phyloP scores from a whole-genome alignment of 2,329 filamentous ascomycete species.

The Penicillium italicum region DNA sequence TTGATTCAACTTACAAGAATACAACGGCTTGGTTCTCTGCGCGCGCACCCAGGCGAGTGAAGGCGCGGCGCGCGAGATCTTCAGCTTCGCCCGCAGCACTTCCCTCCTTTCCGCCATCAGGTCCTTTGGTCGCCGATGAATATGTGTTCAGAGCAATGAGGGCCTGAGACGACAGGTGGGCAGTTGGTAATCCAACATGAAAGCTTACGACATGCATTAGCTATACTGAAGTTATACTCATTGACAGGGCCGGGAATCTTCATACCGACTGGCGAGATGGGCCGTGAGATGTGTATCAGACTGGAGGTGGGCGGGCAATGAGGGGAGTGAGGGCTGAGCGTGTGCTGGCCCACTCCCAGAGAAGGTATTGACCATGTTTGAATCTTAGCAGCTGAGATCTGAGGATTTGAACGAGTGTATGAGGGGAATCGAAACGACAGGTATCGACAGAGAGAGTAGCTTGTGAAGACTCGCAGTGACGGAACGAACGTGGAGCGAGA shows the following conservation, averaged over 20 bases:
- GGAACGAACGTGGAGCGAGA: conserved; percentile 3
- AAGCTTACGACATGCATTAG: conserved; percentile 65
- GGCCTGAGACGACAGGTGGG: conserved; percentile 84
- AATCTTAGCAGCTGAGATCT: conserved; percentile 1
- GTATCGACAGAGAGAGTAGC: neutral
- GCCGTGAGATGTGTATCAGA: conserved; percentile 52
- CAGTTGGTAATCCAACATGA: conserved; percentile 84
- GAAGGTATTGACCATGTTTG: conserved; percentile 41
- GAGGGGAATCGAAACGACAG: neutral
- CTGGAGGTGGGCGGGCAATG: conserved; percentile 68
- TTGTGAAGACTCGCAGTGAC: neutral
- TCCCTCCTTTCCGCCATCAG: conserved; percentile 86
- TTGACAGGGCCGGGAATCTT: neutral
- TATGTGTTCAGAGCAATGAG: conserved; percentile 94
- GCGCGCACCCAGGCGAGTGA: conserved; percentile 76
- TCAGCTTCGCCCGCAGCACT: conserved; percentile 91
- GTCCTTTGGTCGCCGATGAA: conserved; percentile 79
- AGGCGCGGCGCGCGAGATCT: conserved; percentile 83
- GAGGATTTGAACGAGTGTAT: conserved; percentile 1
- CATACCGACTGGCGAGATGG: conserved; percentile 50
- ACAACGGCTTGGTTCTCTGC: conserved; percentile 91
- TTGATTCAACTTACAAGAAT: conserved; percentile 68
- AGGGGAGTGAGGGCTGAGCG: conserved; percentile 77
- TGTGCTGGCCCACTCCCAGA: conserved; percentile 56
- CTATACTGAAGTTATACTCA: neutral